These are phyloP conservation scores for Monilinia fructigena DNA, from an alignment of 2,329 filamentous ascomycete species.

Conservation along the genomic window DNA sequence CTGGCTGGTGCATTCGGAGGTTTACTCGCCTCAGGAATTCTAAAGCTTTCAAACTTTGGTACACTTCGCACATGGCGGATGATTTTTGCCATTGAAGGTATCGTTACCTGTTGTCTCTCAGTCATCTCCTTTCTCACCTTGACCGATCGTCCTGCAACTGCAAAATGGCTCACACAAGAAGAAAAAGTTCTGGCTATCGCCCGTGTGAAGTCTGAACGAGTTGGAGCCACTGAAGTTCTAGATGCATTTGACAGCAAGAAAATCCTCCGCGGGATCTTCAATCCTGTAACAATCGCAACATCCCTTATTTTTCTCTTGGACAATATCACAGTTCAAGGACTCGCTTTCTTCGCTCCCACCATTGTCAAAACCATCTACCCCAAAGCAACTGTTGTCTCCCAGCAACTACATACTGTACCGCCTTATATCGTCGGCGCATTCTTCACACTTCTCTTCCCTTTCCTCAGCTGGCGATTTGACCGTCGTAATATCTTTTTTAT, in stretches of 20 bases:
- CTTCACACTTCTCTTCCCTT: slow-evolving; percentile 62
- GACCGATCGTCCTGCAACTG: slow-evolving; percentile 67
- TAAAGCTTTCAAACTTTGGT: slow-evolving; percentile 55
- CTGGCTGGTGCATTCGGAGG: slow-evolving; percentile 71
- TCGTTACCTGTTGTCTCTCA: slow-evolving; percentile 57
- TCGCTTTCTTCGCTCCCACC: slow-evolving; percentile 69
- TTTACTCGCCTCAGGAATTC: slow-evolving; percentile 62
- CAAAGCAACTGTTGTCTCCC: slow-evolving; percentile 53
- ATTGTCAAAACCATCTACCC: slow-evolving; percentile 70
- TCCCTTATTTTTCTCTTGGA: slow-evolving; percentile 46
- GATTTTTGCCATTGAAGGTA: slow-evolving; percentile 72
- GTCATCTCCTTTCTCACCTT: slow-evolving; percentile 63
- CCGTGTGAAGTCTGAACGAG: slow-evolving; percentile 66
- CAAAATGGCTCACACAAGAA: slow-evolving; percentile 61
- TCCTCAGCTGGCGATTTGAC: slow-evolving; percentile 60
- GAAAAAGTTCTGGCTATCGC: slow-evolving; percentile 67
- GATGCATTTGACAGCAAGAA: slow-evolving; percentile 62
- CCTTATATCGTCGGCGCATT: slow-evolving; percentile 68
- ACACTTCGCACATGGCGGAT: slow-evolving; percentile 60
- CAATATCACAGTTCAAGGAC: slow-evolving; percentile 66
- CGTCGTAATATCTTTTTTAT: slow-evolving; percentile 61
- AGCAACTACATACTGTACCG: slow-evolving; percentile 70
- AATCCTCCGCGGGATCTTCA: slow-evolving; percentile 60
- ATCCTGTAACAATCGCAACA: slow-evolving; percentile 58
- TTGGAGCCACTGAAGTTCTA: slow-evolving; percentile 60